Evolutionary conservation across 345 rosid genomes (phyloP).

Genomic region (Salix brachista): DNA sequence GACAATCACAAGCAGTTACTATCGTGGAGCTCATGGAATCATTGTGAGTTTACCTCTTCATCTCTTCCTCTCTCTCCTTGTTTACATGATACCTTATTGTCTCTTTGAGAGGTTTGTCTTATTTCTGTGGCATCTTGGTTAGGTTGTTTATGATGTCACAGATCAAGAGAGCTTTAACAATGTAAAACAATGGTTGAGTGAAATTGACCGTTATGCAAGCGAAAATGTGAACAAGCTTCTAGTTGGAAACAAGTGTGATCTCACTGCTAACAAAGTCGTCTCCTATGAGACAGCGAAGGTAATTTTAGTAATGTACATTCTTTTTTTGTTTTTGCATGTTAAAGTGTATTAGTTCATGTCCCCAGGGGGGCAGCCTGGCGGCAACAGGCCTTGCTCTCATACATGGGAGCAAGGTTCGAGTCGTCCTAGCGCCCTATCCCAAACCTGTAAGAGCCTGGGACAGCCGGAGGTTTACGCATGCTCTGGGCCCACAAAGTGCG

Average conservation of each 20-base stretch:
- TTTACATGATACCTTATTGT: not conserved
- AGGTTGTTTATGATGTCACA: conserved; percentile 81
- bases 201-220: conserved; percentile 77
- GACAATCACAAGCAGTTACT: conserved; percentile 38
- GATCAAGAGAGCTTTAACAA: conserved; percentile 82
- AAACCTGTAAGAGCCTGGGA: too few species aligned
- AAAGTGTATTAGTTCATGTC: not conserved
- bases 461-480: too few species aligned
- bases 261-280: conserved; percentile 63
- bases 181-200: conserved; percentile 73
- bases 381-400: too few species aligned
- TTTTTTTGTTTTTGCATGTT: not conserved
- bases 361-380: too few species aligned
- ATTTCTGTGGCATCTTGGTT: conserved; percentile 4
- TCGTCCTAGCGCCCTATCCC: too few species aligned
- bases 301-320: not conserved
- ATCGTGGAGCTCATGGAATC: conserved; percentile 35
- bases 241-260: conserved; percentile 79
- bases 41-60: conserved; percentile 14
- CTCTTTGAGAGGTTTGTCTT: not conserved
- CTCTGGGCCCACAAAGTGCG: too few species aligned
- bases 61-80: not conserved
- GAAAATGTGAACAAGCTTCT: conserved; percentile 72
- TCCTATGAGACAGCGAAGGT: conserved; percentile 72
- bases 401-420: too few species aligned